Evolutionary conservation across 495 filamentous ascomycete genomes (phyloP).

Genomic region (Glonium stellatum): DNA sequence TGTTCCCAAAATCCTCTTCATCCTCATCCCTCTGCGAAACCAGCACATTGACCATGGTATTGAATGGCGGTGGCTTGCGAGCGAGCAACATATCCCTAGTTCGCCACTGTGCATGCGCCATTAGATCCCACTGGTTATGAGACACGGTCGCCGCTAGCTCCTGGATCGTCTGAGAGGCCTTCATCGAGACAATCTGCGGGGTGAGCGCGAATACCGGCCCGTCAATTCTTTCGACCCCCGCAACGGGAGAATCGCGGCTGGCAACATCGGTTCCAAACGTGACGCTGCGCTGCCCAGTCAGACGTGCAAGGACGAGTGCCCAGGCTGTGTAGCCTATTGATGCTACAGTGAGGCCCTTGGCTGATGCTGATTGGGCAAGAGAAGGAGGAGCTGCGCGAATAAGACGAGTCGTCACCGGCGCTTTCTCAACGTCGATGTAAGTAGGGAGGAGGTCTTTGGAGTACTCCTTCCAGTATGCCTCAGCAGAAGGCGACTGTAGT

Average conservation of each 20-base stretch:
- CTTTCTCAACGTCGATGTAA: not conserved
- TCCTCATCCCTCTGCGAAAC: constrained; percentile 1
- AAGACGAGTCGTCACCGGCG: not conserved
- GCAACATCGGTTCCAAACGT: constrained; percentile 1
- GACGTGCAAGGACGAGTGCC: constrained; percentile 1
- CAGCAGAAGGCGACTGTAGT: not conserved
- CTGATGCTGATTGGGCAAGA: not conserved
- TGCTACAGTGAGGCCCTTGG: constrained; percentile 3
- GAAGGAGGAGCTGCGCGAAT: not conserved
- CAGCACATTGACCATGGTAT: constrained; percentile 28
- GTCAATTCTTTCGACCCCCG: not conserved
- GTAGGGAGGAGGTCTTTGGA: not conserved
- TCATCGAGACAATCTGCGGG: not conserved
- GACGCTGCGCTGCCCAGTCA: not conserved
- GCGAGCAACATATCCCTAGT: constrained; percentile 15
- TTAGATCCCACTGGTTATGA: constrained; percentile 11
- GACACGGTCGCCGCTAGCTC: constrained; percentile 1
- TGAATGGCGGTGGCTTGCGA: constrained; percentile 10
- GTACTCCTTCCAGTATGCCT: not conserved
- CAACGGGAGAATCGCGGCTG: not conserved
- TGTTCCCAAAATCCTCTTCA: not conserved
- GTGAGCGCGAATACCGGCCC: not conserved
- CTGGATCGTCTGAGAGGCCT: not conserved
- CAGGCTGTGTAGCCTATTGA: constrained; percentile 8
- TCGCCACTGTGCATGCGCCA: constrained; percentile 21